phyloP scores from a whole-genome alignment of 768 basidiomycete species.

The Leucocoprinus birnbaumii region DNA sequence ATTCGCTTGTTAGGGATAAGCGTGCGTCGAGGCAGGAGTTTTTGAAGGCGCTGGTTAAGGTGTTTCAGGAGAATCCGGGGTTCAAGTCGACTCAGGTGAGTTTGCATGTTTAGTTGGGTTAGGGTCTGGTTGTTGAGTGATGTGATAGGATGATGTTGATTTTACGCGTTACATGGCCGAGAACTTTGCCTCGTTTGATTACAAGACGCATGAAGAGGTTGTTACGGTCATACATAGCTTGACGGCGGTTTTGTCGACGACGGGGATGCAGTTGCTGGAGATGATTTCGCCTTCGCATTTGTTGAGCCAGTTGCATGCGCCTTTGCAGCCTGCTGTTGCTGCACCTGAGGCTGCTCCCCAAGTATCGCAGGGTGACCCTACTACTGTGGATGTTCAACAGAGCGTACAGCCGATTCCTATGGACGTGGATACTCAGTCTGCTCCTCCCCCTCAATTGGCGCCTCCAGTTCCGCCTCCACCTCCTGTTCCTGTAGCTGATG shows the following conservation, averaged over 20 bases:
- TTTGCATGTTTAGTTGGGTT: constrained; percentile 16
- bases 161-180: constrained; percentile 94
- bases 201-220: constrained; percentile 93
- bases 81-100: constrained; percentile 65
- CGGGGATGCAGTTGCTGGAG: constrained; percentile 82
- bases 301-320: constrained; percentile 53
- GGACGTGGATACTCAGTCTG: constrained; percentile 11
- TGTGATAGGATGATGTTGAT: constrained; percentile 69
- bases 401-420: constrained; percentile 16
- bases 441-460: not conserved
- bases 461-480: not conserved
- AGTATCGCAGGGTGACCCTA: not conserved
- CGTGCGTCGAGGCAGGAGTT: constrained; percentile 84
- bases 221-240: constrained; percentile 80
- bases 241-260: constrained; percentile 71
- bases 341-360: not conserved
- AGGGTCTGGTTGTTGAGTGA: not conserved
- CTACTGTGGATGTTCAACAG: not conserved
- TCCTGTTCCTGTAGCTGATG: not conserved
- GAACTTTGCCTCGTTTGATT: constrained; percentile 89
- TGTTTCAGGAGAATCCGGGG: constrained; percentile 70
- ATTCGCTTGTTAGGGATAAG: constrained; percentile 88
- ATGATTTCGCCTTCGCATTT: constrained; percentile 68
- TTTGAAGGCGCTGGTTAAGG: constrained; percentile 75
- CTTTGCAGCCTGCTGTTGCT: constrained; percentile 15